Conservation (phyloP, 345 rosid species). For the Ceriops zippeliana region DNA sequence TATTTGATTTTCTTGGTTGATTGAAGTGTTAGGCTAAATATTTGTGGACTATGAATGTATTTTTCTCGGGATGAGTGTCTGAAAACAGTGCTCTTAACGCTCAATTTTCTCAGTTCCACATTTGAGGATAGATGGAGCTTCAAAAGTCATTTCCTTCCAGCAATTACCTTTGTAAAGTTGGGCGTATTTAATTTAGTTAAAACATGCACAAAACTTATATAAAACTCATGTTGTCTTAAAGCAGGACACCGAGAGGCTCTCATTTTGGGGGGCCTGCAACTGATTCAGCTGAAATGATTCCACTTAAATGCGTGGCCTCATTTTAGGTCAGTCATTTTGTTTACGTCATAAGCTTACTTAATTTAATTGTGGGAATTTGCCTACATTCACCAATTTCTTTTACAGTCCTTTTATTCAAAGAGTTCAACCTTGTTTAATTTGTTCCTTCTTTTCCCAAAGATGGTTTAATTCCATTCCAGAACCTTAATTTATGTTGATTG, state of each 20-base stretch:
- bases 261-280: conserved; percentile 95
- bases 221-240: conserved; percentile 96
- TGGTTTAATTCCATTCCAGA: conserved; percentile 27
- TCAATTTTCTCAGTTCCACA: conserved; percentile 35
- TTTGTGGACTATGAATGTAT: conserved; percentile 7
- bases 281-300: conserved; percentile 96
- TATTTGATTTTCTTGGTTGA: conserved; percentile 6
- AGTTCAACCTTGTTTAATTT: conserved; percentile 29
- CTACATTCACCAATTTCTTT: conserved; percentile 53
- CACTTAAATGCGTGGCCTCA: conserved; percentile 98
- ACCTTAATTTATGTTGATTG: conserved; percentile 29
- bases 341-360: conserved; percentile 57
- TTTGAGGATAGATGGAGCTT: conserved; percentile 43
- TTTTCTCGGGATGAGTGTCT: conserved; percentile 21
- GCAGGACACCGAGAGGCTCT: conserved; percentile 98
- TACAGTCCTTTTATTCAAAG: conserved; percentile 39
- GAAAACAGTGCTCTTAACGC: conserved; percentile 3
- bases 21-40: conserved; percentile 30
- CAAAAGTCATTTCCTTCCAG: conserved; percentile 59
- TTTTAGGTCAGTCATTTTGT: conserved; percentile 97
- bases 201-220: conserved; percentile 74
- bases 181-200: conserved; percentile 55
- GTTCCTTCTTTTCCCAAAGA: conserved; percentile 25
- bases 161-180: conserved; percentile 59
- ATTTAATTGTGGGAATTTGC: conserved; percentile 54